Conservation (phyloP, 306 rosid species). For the Inga laurina region DNA sequence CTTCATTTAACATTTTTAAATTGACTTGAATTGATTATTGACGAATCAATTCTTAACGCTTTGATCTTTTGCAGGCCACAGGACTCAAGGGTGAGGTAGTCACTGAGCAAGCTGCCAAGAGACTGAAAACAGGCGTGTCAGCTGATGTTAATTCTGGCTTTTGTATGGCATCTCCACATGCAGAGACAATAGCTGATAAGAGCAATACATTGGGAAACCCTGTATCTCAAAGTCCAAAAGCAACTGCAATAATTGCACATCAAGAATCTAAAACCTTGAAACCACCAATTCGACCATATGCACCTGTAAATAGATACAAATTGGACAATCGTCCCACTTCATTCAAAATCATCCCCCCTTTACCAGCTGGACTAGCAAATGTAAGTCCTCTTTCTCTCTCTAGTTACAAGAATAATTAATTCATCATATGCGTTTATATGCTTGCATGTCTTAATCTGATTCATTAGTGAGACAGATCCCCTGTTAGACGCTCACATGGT, state of each 20-base stretch:
- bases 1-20: not conserved
- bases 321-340: constrained; percentile 77
- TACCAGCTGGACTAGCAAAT: constrained; percentile 73
- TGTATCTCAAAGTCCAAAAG: constrained; percentile 61
- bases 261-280: constrained; percentile 60
- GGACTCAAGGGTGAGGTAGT: constrained; percentile 68
- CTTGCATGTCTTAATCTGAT: not conserved
- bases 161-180: constrained; percentile 44
- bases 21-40: not conserved
- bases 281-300: constrained; percentile 56
- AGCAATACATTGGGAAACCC: constrained; percentile 44
- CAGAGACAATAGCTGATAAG: constrained; percentile 55
- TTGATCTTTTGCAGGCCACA: constrained; percentile 60
- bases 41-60: constrained; percentile 11
- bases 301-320: constrained; percentile 71
- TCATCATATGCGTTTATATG: not conserved
- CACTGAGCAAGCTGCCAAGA: constrained; percentile 69
- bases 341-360: constrained; percentile 77
- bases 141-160: constrained; percentile 57
- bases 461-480: not conserved
- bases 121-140: constrained; percentile 58
- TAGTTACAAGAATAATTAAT: not conserved
- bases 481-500: constrained; percentile 6
- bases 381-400: constrained; percentile 53
- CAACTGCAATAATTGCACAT: constrained; percentile 42